Base-by-base conservation (phyloP, 2,329 filamentous ascomycete species). In the Arthrobotrys conoides region DNA sequence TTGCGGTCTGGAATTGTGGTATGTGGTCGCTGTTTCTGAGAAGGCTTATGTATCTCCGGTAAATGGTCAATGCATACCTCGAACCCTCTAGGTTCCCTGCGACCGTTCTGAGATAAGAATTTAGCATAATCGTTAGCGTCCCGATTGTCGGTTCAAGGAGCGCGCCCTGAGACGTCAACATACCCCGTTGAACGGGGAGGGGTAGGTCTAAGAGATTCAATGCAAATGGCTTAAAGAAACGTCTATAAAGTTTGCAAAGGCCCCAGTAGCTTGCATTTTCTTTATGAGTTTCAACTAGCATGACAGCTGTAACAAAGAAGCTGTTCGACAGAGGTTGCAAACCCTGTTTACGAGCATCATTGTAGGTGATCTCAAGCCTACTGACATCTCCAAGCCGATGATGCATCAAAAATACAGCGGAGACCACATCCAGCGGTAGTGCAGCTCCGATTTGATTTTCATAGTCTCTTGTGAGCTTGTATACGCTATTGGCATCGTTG, bases 221-320 rank as follows among this genome's bases (percentile, higher is more conserved):
- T 3, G 41, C 46, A 16, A 51, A 36, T n/a, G 55, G 53, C 1
- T 70, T 48, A 57, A 79, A 79, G 41, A 79, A 79, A 16, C 64
- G 64, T 4, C 64, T 16, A 38, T 70, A 79, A 16, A 73, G 18
- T 38, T 30, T 41, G 30, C 69, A 79, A 6, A 79, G 57, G 5
- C 70, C 46, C 71, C 70, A 73, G 46, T 79, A 79, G 27, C 22
- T 61, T 16, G 41, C 30, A 16, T 36, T 46, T 27, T 44, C n/a
- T 46, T 66, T 73, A 8, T 65, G 44, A 8, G 70, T 38, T 33
- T 79, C 76, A 10, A 70, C 71, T 8, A 66, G 36, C 33, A 79
- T 55, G 22, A 79, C 68, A 8, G 76, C 76, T 1, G 69, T 79
- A 33, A 79, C 55, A 18, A 79, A 79, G 20, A 75, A 79, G 6